These are phyloP conservation scores for Hirsutella thompsonii DNA, from an alignment of 2,329 filamentous ascomycete genomes.

Conservation along the genomic window DNA sequence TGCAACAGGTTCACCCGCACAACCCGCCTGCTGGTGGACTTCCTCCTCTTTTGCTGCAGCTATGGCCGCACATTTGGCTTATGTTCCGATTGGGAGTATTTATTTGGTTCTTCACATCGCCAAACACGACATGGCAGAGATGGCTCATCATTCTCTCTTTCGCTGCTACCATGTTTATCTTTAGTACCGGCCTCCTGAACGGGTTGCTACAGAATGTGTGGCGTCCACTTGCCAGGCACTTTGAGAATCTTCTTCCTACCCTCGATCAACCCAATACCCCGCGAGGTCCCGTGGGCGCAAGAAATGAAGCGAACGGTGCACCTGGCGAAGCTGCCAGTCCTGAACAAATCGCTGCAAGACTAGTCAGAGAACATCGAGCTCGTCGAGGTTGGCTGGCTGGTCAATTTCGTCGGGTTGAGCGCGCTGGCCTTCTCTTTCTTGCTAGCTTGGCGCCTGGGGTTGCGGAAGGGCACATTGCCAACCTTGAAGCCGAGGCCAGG, in stretches of 20 bases:
- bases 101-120: constrained; percentile 52
- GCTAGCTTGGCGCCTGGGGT: constrained; percentile 55
- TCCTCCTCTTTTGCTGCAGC: constrained; percentile 17
- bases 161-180: constrained; percentile 41
- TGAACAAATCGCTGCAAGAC: constrained; percentile 36
- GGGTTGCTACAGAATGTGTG: constrained; percentile 40
- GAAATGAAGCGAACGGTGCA: constrained; percentile 12
- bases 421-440: constrained; percentile 48
- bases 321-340: constrained; percentile 26
- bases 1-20: constrained; percentile 19
- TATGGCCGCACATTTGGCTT: constrained; percentile 53
- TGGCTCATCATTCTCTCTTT: constrained; percentile 42
- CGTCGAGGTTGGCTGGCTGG: constrained; percentile 18
- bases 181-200: constrained; percentile 47
- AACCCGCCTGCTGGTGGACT: constrained; percentile 23
- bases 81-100: constrained; percentile 43
- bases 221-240: constrained; percentile 42
- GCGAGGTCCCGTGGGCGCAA: constrained; percentile 6
- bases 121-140: constrained; percentile 43
- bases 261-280: constrained; percentile 25
- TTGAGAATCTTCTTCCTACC: constrained; percentile 44
- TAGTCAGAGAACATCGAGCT: constrained; percentile 28
- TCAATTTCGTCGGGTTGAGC: constrained; percentile 41
- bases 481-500: constrained; percentile 38
- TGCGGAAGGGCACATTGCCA: constrained; percentile 50